phyloP scores from a whole-genome alignment of 2,329 filamentous ascomycete genomes.

The Lachnellula occidentalis region DNA sequence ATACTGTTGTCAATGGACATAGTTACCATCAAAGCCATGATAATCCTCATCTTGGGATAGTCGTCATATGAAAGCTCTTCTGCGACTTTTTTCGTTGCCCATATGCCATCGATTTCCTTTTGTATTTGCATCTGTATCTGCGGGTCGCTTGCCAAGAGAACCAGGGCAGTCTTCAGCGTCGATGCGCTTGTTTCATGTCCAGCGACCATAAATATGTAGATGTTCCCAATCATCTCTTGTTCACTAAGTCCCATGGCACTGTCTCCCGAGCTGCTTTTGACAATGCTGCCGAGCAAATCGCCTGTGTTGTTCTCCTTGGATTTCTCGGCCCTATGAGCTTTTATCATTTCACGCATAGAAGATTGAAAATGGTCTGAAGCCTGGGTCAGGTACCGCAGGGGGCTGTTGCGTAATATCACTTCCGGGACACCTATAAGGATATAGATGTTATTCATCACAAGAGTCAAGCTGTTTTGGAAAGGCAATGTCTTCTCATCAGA shows the following conservation, averaged over 20 bases:
- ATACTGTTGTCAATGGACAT: neutral
- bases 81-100: slow-evolving; percentile 21
- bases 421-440: slow-evolving; percentile 7
- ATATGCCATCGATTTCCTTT: slow-evolving; percentile 52
- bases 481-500: neutral
- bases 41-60: slow-evolving; percentile 36
- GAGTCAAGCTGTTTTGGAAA: slow-evolving; percentile 9
- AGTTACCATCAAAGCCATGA: slow-evolving; percentile 32
- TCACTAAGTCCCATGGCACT: slow-evolving; percentile 38
- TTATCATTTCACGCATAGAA: slow-evolving; percentile 15
- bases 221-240: slow-evolving; percentile 65
- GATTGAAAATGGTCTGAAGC: slow-evolving; percentile 11
- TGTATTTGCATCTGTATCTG: slow-evolving; percentile 59
- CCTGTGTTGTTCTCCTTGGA: slow-evolving; percentile 21
- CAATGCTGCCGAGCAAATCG: slow-evolving; percentile 29
- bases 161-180: slow-evolving; percentile 61
- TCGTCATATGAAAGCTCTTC: slow-evolving; percentile 32
- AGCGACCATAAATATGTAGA: slow-evolving; percentile 61
- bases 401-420: slow-evolving; percentile 9
- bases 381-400: neutral
- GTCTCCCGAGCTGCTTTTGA: slow-evolving; percentile 13
- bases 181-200: slow-evolving; percentile 77
- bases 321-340: slow-evolving; percentile 1
- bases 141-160: slow-evolving; percentile 61
- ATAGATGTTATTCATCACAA: slow-evolving; percentile 9